A percentile compares a stretch with the other conserved stretches of the same genome.
phyloP scores from a whole-genome alignment of 768 basidiomycete genomes.

The Postia placenta region DNA sequence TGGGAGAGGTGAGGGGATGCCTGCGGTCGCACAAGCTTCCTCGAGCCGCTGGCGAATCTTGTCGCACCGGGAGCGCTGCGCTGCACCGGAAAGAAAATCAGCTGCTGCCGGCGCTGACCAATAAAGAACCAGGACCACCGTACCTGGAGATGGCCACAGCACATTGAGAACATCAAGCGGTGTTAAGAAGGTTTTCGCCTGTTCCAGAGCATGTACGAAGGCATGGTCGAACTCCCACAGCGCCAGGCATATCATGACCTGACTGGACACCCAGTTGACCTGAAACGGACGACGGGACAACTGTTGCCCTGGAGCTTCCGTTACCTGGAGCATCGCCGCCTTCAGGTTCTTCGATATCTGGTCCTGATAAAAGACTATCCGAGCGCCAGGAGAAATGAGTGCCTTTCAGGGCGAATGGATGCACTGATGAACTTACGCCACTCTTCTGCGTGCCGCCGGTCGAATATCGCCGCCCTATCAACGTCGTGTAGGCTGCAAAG shows the following conservation, averaged over 20 bases:
- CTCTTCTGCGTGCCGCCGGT: conserved; percentile 25
- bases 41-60: conserved; percentile 19
- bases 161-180: conserved; percentile 63
- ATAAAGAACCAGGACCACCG: conserved; percentile 13
- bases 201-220: conserved; percentile 51
- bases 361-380: conserved; percentile 60
- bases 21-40: conserved; percentile 19
- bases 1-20: conserved; percentile 18
- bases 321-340: conserved; percentile 44
- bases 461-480: conserved; percentile 27
- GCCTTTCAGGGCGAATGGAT: not conserved
- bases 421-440: conserved; percentile 19
- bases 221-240: conserved; percentile 60
- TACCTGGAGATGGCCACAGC: conserved; percentile 59
- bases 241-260: conserved; percentile 39
- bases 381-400: not conserved
- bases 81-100: conserved; percentile 8
- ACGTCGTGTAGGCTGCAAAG: conserved; percentile 33
- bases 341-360: conserved; percentile 59
- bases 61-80: conserved; percentile 16
- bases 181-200: conserved; percentile 59
- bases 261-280: conserved; percentile 45
- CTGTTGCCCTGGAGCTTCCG: conserved; percentile 44
- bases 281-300: conserved; percentile 66
- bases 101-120: not conserved